Evolutionary conservation across 1,284 basidiomycete species (phyloP).

Genomic region (Heterobasidion irregulare): DNA sequence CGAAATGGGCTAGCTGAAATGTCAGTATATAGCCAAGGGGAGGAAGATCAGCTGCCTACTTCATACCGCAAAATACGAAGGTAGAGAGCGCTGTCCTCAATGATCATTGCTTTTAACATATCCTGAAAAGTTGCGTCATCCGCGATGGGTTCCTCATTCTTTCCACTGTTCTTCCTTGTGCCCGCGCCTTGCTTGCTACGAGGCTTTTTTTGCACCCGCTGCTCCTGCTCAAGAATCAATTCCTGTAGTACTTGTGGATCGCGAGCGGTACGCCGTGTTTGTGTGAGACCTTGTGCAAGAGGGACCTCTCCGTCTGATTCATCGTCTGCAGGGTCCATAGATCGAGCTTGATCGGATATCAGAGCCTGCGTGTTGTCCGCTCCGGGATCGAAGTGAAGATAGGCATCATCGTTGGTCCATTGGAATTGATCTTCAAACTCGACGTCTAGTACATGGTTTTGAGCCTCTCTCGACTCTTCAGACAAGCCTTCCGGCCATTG

Average conservation of each 20-base stretch:
- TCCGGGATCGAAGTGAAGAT: constrained; percentile 29
- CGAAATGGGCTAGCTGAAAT: constrained; percentile 41
- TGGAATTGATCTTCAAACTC: not conserved
- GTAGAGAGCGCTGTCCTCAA: constrained; percentile 37
- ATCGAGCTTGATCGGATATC: not conserved
- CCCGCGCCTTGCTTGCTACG: not conserved
- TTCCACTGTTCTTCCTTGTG: constrained; percentile 11
- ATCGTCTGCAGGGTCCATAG: not conserved
- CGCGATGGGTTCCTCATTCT: constrained; percentile 15
- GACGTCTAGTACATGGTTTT: not conserved
- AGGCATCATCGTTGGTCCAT: constrained; percentile 18
- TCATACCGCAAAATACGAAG: constrained; percentile 55
- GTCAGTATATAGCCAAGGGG: not conserved
- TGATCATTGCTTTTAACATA: constrained; percentile 33
- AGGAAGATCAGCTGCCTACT: constrained; percentile 24
- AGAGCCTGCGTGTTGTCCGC: not conserved
- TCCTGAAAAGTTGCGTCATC: constrained; percentile 22
- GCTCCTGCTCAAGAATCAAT: not conserved
- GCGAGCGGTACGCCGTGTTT: not conserved
- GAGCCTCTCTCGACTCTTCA: not conserved
- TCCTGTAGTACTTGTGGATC: not conserved
- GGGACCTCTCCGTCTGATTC: not conserved
- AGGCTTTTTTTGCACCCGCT: not conserved
- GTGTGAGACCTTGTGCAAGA: not conserved
- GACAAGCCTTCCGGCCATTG: not conserved